Percentiles rank a stretch among this genome's conserved stretches.
These are phyloP conservation scores for Huntiella omanensis DNA, from an alignment of 2,329 filamentous ascomycete species.

Conservation along the genomic window DNA sequence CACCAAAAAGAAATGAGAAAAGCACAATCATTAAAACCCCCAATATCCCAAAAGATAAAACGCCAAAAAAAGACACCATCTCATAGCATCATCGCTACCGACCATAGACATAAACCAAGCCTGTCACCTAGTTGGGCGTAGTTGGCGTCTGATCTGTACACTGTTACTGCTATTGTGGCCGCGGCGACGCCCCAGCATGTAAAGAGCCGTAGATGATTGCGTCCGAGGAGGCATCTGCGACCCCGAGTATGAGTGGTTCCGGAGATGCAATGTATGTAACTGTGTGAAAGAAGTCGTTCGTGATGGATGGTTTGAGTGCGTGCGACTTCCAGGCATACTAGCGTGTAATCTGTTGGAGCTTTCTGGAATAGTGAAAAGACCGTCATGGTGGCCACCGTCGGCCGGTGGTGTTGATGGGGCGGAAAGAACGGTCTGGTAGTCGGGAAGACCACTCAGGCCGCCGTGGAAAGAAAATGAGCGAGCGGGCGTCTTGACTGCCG, in stretches of 20 bases:
- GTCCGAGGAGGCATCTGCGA: slow-evolving; percentile 11
- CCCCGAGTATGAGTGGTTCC: slow-evolving; percentile 11
- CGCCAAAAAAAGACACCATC: background rate
- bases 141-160: slow-evolving; percentile 2
- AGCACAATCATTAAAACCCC: background rate
- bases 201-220: slow-evolving; percentile 10
- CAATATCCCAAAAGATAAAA: background rate
- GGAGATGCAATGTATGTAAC: slow-evolving; percentile 9
- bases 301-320: slow-evolving; percentile 9
- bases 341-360: slow-evolving; percentile 6
- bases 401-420: slow-evolving; percentile 10
- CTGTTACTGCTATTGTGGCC: background rate
- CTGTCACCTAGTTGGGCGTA: background rate
- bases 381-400: slow-evolving; percentile 7
- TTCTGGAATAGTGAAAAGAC: slow-evolving; percentile 9
- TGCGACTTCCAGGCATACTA: slow-evolving; percentile 11
- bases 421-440: slow-evolving; percentile 44
- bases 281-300: slow-evolving; percentile 11
- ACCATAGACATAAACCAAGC: background rate
- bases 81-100: background rate
- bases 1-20: background rate
- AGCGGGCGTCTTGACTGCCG: slow-evolving; percentile 48
- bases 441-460: slow-evolving; percentile 33
- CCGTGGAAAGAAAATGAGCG: slow-evolving; percentile 31
- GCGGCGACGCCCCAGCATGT: slow-evolving; percentile 8